Conservation (phyloP, 495 filamentous ascomycete species). For the Chaetomidium leptoderma region DNA sequence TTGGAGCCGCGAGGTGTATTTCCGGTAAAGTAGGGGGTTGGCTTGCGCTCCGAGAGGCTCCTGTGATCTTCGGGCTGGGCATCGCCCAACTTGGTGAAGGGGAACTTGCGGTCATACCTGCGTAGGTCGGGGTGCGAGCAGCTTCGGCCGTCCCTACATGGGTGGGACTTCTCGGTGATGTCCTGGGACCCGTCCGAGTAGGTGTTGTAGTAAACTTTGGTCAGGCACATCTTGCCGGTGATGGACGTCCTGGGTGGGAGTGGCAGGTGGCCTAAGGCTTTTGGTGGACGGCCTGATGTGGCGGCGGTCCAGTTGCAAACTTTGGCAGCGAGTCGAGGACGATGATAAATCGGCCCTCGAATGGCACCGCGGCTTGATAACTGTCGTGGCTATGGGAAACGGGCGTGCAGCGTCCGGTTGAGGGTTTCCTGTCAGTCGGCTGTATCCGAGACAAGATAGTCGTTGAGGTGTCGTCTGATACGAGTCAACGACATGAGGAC, state of each 20-base stretch:
- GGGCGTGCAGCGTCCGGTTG: constrained; percentile 16
- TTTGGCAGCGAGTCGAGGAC: constrained; percentile 2
- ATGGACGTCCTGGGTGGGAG: constrained; percentile 16
- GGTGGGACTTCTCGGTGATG: constrained; percentile 29
- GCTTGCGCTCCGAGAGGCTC: constrained; percentile 25
- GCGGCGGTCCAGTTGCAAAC: not conserved
- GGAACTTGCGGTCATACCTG: constrained; percentile 27
- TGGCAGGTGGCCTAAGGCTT: not conserved
- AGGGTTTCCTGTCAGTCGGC: constrained; percentile 36
- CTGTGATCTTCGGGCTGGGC: constrained; percentile 21
- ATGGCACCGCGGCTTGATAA: constrained; percentile 8
- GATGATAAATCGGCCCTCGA: not conserved
- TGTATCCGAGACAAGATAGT: constrained; percentile 40
- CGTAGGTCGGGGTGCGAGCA: constrained; percentile 26
- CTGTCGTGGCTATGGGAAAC: constrained; percentile 32
- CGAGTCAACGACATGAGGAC: constrained; percentile 44
- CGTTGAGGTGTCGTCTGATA: constrained; percentile 30
- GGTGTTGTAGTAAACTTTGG: constrained; percentile 37
- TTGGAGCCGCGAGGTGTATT: constrained; percentile 37
- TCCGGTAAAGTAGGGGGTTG: constrained; percentile 24
- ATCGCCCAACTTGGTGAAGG: constrained; percentile 26
- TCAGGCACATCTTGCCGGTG: constrained; percentile 42
- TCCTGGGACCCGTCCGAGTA: constrained; percentile 31
- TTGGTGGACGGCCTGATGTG: not conserved
- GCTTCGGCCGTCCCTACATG: constrained; percentile 27